Base-by-base conservation (phyloP, 257 asterid genomes). In the Knoxia roxburghii region DNA sequence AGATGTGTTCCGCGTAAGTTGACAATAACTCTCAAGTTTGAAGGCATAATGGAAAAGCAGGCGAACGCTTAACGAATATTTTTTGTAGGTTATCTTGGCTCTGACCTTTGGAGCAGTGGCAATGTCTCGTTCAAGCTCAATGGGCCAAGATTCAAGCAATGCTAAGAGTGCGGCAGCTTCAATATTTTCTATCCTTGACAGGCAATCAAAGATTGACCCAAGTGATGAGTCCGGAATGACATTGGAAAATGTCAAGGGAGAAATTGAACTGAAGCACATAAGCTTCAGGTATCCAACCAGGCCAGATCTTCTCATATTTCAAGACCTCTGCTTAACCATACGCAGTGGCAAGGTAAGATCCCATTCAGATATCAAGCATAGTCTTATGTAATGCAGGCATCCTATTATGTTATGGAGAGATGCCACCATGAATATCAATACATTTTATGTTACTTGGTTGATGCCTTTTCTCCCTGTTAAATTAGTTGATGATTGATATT, bases 261-360 rank as follows among this genome's bases (percentile, higher is more conserved):
- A 89, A 62, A 89, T 91, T 29, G 95, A 85, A 67, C 70, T 91
- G 39, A 82, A 62, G 6, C 89, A 84, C 53, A 84, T 91, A 61
- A 81, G 92, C 72, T 89, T 91, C 80, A 87, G 61, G 77, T 91
- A 91, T 78, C 96, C 98, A 7, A 89, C 88, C 40, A 81, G 98
- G 76, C 96, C 96, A 0, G 92, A 87, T 72, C 74, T 81, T 64
- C 90, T 80, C 64, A 84, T 91, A 43, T 74, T 91, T 27, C 74
- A 83, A 7, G 96, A 87, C 79, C 84, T 91, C n/a, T 77, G 74
- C 53, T 75, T 89, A 78, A 71, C 75, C 63, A 83, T 89, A 64
- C 86, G 68, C 58, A 80, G 87, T n/a, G 96, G 95, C 74, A 85
- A 89, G 97, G 97, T 90, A 71, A 37, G n/a, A n/a, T n/a, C n/a